These are phyloP conservation scores for Fusarium sp. DNA, from an alignment of 2,329 filamentous ascomycete genomes.

Conservation along the genomic window DNA sequence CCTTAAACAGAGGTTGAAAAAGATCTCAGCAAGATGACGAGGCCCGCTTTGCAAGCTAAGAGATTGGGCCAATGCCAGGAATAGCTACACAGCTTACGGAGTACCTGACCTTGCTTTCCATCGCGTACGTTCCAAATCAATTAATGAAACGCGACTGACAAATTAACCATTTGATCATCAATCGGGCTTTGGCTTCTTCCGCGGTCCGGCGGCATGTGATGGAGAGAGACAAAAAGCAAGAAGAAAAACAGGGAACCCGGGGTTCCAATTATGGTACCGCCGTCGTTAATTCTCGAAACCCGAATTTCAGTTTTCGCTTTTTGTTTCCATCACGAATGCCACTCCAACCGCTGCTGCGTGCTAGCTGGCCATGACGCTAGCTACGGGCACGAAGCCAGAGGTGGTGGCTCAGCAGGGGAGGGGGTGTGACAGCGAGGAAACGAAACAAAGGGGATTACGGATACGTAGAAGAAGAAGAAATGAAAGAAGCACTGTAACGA, in stretches of 20 bases:
- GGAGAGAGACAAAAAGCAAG: not conserved
- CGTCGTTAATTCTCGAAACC: not conserved
- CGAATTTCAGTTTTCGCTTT: not conserved
- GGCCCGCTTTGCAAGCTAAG: not conserved
- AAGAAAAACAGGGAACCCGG: not conserved
- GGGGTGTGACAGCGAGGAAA: not conserved
- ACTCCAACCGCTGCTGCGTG: not conserved
- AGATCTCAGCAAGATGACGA: not conserved
- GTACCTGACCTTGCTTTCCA: not conserved
- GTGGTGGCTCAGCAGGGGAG: not conserved
- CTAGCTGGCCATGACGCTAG: not conserved
- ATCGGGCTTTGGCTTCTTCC: not conserved
- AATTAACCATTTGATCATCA: not conserved
- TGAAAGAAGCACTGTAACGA: not conserved
- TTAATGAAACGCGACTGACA: not conserved
- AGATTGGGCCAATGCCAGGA: not conserved
- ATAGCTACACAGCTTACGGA: not conserved
- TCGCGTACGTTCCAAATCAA: not conserved
- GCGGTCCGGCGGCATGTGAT: not conserved
- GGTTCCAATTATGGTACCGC: not conserved
- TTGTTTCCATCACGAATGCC: not conserved
- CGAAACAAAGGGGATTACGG: not conserved
- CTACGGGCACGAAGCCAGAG: not conserved
- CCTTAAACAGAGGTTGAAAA: constrained; percentile 1
- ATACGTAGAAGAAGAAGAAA: not conserved